Base-by-base conservation (phyloP, 305 asterid species). In the Fraxinus albicans region DNA sequence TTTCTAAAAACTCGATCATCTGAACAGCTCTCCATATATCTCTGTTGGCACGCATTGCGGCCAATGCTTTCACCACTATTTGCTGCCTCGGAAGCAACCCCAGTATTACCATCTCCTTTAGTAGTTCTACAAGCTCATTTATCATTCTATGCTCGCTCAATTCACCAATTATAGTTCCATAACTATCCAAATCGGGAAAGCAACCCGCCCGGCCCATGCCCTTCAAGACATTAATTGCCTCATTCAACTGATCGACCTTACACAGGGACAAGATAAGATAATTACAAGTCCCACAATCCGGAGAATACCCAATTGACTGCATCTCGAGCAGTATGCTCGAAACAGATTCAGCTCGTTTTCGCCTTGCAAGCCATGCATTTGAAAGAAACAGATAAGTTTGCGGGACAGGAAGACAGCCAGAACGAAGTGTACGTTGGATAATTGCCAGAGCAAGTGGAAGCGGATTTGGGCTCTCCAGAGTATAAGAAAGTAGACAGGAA, bases 261-360 rank as follows among this genome's bases (percentile, higher is more conserved):
- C 97, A 92, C 23, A 95, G 95, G 0, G 98, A 93, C 38, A 83
- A 84, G 76, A 94, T 89, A 12, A 95, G 91, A 79, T 89, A 93
- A 72, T 89, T 94, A 83, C 97, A 93, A 10, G 95, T 93, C 75
- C 96, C 97, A 58, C 86, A 83, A 55, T 95, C 97, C 0, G 91
- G 94, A 44, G 86, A 81, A 84, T 93, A 94, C 23, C 97, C 98
- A 7, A 93, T 83, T 0, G 89, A 83, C 19, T 78, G 79, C 97
- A 93, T 91, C 79, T 89, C 94, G 3, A 73, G 72, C 25, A 94
- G 89, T 58, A 93, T 80, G 67, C 35, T 79, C 1, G 87, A 74
- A 36, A 89, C 92, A 7, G 91, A 65, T 33, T 73, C 79, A 25
- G 88, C 73, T 34, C 34, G 23, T 0, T 76, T 42, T 58, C 91